Conservation (phyloP, 176 grass and related monocot species). For the Musa schizocarpa region DNA sequence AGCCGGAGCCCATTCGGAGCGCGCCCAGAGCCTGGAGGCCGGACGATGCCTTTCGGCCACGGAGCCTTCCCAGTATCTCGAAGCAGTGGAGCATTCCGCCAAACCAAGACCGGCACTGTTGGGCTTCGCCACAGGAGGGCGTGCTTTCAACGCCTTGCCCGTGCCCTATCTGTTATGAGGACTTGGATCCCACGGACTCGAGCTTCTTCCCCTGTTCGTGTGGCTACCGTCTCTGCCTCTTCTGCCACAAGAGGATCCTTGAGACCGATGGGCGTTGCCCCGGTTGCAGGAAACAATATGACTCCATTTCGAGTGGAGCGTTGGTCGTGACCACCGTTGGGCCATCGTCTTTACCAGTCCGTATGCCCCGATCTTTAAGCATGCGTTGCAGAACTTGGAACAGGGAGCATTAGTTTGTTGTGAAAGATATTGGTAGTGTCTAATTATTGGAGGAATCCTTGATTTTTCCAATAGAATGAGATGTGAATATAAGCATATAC, state of each 20-base stretch:
- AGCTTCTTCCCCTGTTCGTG: slow-evolving; percentile 21
- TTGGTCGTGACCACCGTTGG: neutral
- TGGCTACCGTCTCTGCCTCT: slow-evolving; percentile 20
- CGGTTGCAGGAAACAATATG: slow-evolving; percentile 17
- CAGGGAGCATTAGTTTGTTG: neutral
- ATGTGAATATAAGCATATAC: neutral
- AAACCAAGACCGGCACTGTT: neutral
- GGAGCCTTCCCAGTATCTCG: neutral
- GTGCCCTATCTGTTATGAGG: slow-evolving; percentile 18
- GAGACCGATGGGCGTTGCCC: slow-evolving; percentile 17
- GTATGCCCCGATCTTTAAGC: slow-evolving; percentile 2
- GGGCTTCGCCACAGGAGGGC: neutral
- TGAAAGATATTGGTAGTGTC: neutral
- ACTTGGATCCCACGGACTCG: slow-evolving; percentile 10
- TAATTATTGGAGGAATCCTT: neutral
- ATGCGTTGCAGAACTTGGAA: neutral
- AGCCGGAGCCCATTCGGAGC: neutral
- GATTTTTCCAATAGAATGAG: neutral
- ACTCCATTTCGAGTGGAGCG: neutral
- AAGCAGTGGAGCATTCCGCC: slow-evolving; percentile 3
- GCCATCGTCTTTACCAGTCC: neutral
- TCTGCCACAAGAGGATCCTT: slow-evolving; percentile 17
- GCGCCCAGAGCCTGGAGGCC: slow-evolving; percentile 4
- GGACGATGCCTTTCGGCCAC: neutral
- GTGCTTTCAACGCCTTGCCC: slow-evolving; percentile 4